Conservation (phyloP, 371 early-diverging fungal species). For the Lichtheimia ramosa region DNA sequence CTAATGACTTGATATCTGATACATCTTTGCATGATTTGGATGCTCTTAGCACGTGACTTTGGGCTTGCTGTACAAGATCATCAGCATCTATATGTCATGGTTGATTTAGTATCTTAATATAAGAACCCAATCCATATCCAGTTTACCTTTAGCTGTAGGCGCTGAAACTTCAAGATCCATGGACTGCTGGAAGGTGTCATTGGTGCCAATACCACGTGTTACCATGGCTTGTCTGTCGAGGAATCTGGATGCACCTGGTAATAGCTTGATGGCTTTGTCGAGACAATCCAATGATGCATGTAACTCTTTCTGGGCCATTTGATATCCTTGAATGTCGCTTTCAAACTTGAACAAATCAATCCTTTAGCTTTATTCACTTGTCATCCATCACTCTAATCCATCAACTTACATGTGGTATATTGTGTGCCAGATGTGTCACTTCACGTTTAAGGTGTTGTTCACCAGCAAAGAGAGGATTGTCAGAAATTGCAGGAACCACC, state of each 20-base stretch:
- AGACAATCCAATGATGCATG: conserved; percentile 39
- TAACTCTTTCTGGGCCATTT: conserved; percentile 28
- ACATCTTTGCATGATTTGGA: conserved; percentile 23
- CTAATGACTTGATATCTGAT: conserved; percentile 26
- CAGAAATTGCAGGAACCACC: conserved; percentile 30
- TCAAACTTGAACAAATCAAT: conserved; percentile 20
- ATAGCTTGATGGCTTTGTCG: conserved; percentile 41
- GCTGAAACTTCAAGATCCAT: conserved; percentile 7
- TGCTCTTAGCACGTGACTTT: conserved; percentile 26
- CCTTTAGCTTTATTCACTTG: background rate
- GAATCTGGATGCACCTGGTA: conserved; percentile 43
- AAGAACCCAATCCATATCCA: background rate
- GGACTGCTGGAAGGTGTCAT: conserved; percentile 5
- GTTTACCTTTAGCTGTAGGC: conserved; percentile 5
- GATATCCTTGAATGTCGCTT: conserved; percentile 22
- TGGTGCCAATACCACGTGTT: conserved; percentile 16
- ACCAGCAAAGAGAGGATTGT: conserved; percentile 20
- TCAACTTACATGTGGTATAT: conserved; percentile 33
- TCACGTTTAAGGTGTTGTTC: conserved; percentile 40
- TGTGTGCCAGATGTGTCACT: conserved; percentile 26
- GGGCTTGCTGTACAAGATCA: conserved; percentile 23
- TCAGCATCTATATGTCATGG: conserved; percentile 16
- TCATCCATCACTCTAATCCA: background rate
- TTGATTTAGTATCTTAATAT: background rate
- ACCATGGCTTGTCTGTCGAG: conserved; percentile 40